Percentiles rank a stretch among this genome's conserved stretches.
Evolutionary conservation across 768 basidiomycete genomes (phyloP).

Genomic region (Royoungia palumana): DNA sequence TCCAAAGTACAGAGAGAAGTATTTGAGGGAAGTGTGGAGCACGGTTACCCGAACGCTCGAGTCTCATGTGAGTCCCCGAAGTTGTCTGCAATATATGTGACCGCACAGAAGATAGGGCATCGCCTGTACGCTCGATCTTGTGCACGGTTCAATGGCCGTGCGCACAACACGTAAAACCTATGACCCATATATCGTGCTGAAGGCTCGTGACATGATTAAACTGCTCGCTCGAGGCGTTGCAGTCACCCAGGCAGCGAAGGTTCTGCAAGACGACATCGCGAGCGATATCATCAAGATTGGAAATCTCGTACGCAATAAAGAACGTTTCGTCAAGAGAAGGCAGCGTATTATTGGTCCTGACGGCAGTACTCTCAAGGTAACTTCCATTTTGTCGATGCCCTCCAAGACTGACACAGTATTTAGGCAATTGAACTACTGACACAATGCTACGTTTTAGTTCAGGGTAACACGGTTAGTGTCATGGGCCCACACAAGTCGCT

Average conservation of each 20-base stretch:
- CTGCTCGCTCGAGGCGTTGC: constrained; percentile 91
- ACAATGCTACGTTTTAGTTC: constrained; percentile 94
- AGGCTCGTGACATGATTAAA: constrained; percentile 94
- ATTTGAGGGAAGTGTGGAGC: constrained; percentile 92
- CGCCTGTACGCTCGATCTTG: constrained; percentile 87
- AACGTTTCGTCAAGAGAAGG: constrained; percentile 91
- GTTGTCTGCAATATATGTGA: background rate
- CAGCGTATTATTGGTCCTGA: constrained; percentile 97
- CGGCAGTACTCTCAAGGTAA: constrained; percentile 93
- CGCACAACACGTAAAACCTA: constrained; percentile 95
- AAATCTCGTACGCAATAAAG: constrained; percentile 89
- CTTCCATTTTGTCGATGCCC: background rate
- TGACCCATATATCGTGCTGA: constrained; percentile 95
- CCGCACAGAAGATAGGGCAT: constrained; percentile 56
- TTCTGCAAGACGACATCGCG: constrained; percentile 83
- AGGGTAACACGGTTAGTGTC: constrained; percentile 96
- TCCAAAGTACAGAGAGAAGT: constrained; percentile 97
- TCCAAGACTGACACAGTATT: constrained; percentile 4
- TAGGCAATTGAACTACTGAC: constrained; percentile 97
- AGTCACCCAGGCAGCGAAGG: constrained; percentile 79
- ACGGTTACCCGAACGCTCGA: constrained; percentile 85
- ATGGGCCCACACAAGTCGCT: constrained; percentile 96
- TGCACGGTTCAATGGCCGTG: constrained; percentile 97
- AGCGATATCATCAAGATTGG: constrained; percentile 99
- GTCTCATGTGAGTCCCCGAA: constrained; percentile 52